Evolutionary conservation across 2,329 filamentous ascomycete genomes (phyloP).

Genomic region (Microcyclosporella mali): DNA sequence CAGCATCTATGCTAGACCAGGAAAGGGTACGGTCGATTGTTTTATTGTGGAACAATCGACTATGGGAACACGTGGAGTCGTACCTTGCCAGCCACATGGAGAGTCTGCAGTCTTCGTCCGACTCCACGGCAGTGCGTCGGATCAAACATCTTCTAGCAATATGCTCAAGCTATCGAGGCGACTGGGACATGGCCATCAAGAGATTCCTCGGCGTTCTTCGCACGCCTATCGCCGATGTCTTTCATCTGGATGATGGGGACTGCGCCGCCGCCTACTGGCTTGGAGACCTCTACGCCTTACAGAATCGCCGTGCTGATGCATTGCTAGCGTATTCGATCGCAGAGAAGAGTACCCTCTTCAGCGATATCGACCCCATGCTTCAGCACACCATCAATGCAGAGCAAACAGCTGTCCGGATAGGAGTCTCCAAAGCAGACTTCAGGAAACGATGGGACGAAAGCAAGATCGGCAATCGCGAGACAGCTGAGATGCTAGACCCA

Average conservation of each 20-base stretch:
- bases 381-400: conserved; percentile 2
- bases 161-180: conserved; percentile 19
- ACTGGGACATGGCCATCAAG: conserved; percentile 15
- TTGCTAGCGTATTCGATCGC: conserved; percentile 22
- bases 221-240: conserved; percentile 11
- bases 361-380: not conserved
- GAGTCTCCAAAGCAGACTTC: conserved; percentile 6
- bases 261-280: conserved; percentile 25
- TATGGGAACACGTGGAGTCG: conserved; percentile 13
- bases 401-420: conserved; percentile 7
- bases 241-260: conserved; percentile 20
- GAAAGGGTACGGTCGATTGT: conserved; percentile 13
- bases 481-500: conserved; percentile 8
- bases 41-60: conserved; percentile 12
- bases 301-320: conserved; percentile 20
- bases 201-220: conserved; percentile 18
- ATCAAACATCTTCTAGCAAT: conserved; percentile 20
- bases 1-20: conserved; percentile 3
- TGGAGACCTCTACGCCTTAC: conserved; percentile 20
- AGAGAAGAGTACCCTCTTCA: conserved; percentile 8
- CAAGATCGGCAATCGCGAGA: not conserved
- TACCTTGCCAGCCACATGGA: conserved; percentile 6
- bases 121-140: not conserved
- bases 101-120: not conserved
- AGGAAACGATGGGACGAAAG: conserved; percentile 1